phyloP scores from a whole-genome alignment of 768 basidiomycete genomes.

The Boletus bicolor region DNA sequence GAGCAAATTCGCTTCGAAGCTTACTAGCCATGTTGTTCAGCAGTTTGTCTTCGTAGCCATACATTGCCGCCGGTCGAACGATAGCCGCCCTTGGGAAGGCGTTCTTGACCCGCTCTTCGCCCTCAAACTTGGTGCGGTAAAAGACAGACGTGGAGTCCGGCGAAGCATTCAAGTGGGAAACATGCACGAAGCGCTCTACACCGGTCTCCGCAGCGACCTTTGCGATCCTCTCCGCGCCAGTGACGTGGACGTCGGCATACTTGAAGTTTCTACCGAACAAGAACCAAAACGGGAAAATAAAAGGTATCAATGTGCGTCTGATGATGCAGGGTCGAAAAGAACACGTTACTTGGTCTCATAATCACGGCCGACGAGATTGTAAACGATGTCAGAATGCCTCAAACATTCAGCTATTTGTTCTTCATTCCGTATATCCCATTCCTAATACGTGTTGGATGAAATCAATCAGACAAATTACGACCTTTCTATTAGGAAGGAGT shows the following conservation, averaged over 20 bases:
- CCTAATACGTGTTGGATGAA: conserved; percentile 46
- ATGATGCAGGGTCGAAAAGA: conserved; percentile 8
- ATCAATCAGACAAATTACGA: conserved; percentile 26
- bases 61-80: conserved; percentile 81
- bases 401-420: conserved; percentile 91
- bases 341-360: conserved; percentile 86
- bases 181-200: conserved; percentile 84
- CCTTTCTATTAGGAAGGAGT: conserved; percentile 16
- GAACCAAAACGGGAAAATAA: neutral
- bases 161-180: conserved; percentile 93
- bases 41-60: conserved; percentile 92
- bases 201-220: conserved; percentile 71
- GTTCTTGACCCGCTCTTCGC: conserved; percentile 81
- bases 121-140: conserved; percentile 87
- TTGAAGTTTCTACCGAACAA: conserved; percentile 72
- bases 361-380: conserved; percentile 92
- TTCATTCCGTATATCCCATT: conserved; percentile 93
- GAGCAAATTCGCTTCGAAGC: conserved; percentile 29
- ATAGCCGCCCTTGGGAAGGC: conserved; percentile 87
- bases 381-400: conserved; percentile 92
- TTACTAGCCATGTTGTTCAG: conserved; percentile 88
- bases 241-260: conserved; percentile 75
- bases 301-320: conserved; percentile 13
- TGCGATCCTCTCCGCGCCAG: conserved; percentile 84
- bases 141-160: conserved; percentile 73